Evolutionary conservation across 345 rosid species (phyloP).

Genomic region (Nasturtium officinale): DNA sequence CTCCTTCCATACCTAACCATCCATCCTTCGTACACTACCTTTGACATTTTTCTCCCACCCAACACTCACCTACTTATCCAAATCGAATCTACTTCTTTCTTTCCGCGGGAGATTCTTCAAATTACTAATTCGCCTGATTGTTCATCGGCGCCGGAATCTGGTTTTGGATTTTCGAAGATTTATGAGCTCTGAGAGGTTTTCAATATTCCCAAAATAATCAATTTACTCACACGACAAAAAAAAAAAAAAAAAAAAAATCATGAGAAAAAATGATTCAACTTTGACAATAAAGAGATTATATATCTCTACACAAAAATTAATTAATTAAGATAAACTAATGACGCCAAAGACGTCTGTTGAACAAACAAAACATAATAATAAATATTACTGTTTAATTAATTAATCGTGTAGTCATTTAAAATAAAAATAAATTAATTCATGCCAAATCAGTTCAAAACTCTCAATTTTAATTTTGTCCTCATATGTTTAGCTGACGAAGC

Average conservation of each 20-base stretch:
- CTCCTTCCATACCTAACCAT: conserved; percentile 99
- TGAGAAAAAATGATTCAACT: conserved; percentile 32
- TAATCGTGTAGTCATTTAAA: neutral
- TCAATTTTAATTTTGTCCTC: conserved; percentile 34
- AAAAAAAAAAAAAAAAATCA: too few species aligned
- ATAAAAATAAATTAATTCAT: neutral
- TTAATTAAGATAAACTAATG: conserved; percentile 23
- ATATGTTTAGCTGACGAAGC: conserved; percentile 31
- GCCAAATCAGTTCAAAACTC: conserved; percentile 26
- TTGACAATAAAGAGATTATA: too few species aligned
- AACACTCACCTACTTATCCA: neutral
- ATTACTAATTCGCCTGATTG: conserved; percentile 22
- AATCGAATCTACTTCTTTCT: conserved; percentile 16
- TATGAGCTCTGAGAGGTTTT: conserved; percentile 32
- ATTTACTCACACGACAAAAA: conserved; percentile 11
- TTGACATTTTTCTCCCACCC: conserved; percentile 57
- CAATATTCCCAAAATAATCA: neutral
- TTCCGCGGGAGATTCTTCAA: conserved; percentile 35
- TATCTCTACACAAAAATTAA: too few species aligned
- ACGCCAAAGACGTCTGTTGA: conserved; percentile 38
- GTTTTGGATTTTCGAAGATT: conserved; percentile 14
- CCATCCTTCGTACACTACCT: conserved; percentile 98
- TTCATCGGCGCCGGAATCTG: conserved; percentile 41
- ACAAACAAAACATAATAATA: conserved; percentile 9
- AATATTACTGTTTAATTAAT: neutral